These are phyloP conservation scores for Auriscalpium vulgare DNA, from an alignment of 768 basidiomycete species.

Conservation along the genomic window DNA sequence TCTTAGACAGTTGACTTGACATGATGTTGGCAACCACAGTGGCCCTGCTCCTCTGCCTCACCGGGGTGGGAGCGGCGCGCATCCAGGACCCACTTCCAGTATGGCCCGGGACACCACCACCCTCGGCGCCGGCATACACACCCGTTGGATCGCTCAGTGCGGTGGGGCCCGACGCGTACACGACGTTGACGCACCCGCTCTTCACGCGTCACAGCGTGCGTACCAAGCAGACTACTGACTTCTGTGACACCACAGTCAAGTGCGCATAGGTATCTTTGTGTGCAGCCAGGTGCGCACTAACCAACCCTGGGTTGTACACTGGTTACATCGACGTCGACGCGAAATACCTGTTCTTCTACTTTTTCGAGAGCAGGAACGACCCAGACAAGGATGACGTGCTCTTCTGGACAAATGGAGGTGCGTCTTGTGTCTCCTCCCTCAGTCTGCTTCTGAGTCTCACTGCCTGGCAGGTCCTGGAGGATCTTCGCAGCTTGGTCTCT, in stretches of 20 bases:
- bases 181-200: constrained; percentile 31
- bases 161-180: constrained; percentile 26
- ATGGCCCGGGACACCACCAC: too few relatives aligned
- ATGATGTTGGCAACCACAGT: too few relatives aligned
- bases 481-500: constrained; percentile 26
- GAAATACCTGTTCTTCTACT: constrained; percentile 63
- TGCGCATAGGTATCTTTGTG: constrained; percentile 8
- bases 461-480: constrained; percentile 13
- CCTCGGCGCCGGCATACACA: not conserved
- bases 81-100: too few relatives aligned
- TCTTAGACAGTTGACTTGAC: too few relatives aligned
- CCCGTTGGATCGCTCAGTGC: constrained; percentile 5
- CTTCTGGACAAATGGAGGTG: constrained; percentile 32
- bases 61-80: too few relatives aligned
- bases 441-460: constrained; percentile 15
- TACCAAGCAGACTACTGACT: constrained; percentile 31
- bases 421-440: constrained; percentile 14
- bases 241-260: constrained; percentile 35
- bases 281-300: not conserved
- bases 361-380: constrained; percentile 36
- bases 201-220: constrained; percentile 37
- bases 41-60: too few relatives aligned
- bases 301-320: constrained; percentile 39
- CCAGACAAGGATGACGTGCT: constrained; percentile 25
- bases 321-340: constrained; percentile 64